These are phyloP conservation scores for Seminavis robusta DNA, from an alignment of 108 stramenopile genomes.

Conservation along the genomic window DNA sequence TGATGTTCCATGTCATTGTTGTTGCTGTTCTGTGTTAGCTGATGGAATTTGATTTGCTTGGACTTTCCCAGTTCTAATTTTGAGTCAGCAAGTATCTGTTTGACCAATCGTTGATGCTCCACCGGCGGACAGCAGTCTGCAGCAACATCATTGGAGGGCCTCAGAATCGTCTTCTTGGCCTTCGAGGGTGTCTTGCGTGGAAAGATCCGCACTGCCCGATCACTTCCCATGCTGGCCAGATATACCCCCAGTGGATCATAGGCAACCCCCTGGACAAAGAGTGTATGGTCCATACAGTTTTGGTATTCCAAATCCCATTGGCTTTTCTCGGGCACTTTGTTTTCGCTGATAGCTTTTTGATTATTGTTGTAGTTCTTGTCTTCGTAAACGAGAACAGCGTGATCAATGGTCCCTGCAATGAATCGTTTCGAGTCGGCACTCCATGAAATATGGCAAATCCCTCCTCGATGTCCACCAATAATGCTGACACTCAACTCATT, in stretches of 20 bases:
- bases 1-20: not conserved
- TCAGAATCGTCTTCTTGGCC: constrained; percentile 38
- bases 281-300: constrained; percentile 64
- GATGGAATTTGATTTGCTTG: constrained; percentile 37
- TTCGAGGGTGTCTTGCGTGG: constrained; percentile 48
- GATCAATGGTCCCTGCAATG: constrained; percentile 67
- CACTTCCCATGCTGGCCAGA: constrained; percentile 82
- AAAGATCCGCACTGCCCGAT: constrained; percentile 77
- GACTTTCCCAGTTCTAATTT: constrained; percentile 46
- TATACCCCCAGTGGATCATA: constrained; percentile 85
- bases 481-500: constrained; percentile 57
- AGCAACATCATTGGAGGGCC: too few relatives aligned
- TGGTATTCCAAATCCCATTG: constrained; percentile 67
- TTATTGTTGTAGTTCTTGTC: constrained; percentile 18
- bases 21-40: constrained; percentile 3
- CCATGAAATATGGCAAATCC: constrained; percentile 77
- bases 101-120: constrained; percentile 25
- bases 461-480: constrained; percentile 56
- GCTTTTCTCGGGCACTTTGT: too few relatives aligned
- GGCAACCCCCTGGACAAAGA: constrained; percentile 86
- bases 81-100: constrained; percentile 18
- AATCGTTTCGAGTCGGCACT: constrained; percentile 67
- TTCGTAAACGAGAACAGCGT: constrained; percentile 44
- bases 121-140: constrained; percentile 19
- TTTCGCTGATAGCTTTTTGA: constrained; percentile 12